Evolutionary conservation across 2,329 filamentous ascomycete species (phyloP).

Genomic region (Cryphonectria naterciae): DNA sequence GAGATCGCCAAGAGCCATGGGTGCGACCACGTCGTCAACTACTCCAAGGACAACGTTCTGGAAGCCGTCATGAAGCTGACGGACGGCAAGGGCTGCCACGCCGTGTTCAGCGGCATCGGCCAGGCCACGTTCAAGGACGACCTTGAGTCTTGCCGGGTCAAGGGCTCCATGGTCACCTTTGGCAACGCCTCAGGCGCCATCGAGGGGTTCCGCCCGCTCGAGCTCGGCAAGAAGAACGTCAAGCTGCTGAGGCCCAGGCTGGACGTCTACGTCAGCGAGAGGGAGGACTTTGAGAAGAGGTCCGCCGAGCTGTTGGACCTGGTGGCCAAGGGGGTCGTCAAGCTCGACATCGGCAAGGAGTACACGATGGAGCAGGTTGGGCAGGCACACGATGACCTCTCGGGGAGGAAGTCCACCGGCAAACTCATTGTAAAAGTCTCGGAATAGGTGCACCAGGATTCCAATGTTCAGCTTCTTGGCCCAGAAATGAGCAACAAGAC

Average conservation of each 20-base stretch:
- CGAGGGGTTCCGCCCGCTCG: slow-evolving; percentile 51
- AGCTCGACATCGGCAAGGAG: slow-evolving; percentile 29
- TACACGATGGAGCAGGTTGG: slow-evolving; percentile 29
- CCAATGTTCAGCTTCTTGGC: neutral
- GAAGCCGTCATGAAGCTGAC: slow-evolving; percentile 69
- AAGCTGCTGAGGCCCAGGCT: slow-evolving; percentile 66
- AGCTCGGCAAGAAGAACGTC: slow-evolving; percentile 66
- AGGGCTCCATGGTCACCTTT: slow-evolving; percentile 68
- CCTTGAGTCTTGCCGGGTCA: slow-evolving; percentile 51
- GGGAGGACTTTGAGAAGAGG: slow-evolving; percentile 56
- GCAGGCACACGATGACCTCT: slow-evolving; percentile 29
- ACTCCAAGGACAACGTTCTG: slow-evolving; percentile 61
- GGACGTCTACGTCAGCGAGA: slow-evolving; percentile 64
- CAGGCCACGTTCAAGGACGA: slow-evolving; percentile 61
- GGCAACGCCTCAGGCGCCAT: slow-evolving; percentile 68
- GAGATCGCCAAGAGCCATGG: slow-evolving; percentile 71
- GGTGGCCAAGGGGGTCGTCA: slow-evolving; percentile 29
- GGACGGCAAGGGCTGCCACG: slow-evolving; percentile 71
- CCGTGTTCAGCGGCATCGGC: slow-evolving; percentile 84
- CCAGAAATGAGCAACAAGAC: neutral
- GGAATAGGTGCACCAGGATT: neutral
- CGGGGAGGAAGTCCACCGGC: slow-evolving; percentile 27
- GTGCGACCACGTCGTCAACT: slow-evolving; percentile 74
- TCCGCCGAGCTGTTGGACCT: slow-evolving; percentile 30
- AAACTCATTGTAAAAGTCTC: slow-evolving; percentile 31